Percentiles rank a stretch among this genome's conserved stretches.
Evolutionary conservation across 176 grass and related monocot genomes (phyloP).

Genomic region (Phoenix roebelenii): DNA sequence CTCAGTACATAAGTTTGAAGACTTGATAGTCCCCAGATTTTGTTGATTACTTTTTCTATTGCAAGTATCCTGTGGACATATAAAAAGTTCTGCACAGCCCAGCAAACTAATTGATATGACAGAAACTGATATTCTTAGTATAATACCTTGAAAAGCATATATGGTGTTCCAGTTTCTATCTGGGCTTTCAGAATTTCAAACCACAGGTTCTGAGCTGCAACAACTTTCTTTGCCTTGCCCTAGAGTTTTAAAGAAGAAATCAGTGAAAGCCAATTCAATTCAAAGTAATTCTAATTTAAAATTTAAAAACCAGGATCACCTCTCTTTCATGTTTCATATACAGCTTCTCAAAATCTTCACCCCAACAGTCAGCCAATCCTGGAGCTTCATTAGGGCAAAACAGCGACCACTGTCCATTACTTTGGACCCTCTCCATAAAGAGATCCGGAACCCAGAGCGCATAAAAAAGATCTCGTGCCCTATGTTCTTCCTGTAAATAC

Average conservation of each 20-base stretch:
- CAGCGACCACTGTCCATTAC: constrained; percentile 79
- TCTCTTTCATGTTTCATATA: constrained; percentile 77
- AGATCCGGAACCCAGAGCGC: constrained; percentile 93
- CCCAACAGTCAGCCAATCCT: constrained; percentile 91
- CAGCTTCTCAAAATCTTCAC: constrained; percentile 74
- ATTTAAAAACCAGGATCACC: constrained; percentile 28
- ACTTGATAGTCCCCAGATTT: constrained; percentile 97
- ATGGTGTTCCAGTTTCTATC: constrained; percentile 96
- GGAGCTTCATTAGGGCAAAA: constrained; percentile 99
- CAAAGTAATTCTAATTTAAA: constrained; percentile 3
- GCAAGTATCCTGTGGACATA: constrained; percentile 64
- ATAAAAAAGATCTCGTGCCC: constrained; percentile 98
- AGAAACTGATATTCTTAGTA: not conserved
- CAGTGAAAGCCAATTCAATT: constrained; percentile 1
- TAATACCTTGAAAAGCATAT: constrained; percentile 97
- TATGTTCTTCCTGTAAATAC: constrained; percentile 83
- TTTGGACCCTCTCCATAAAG: constrained; percentile 95
- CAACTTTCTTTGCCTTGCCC: constrained; percentile 91
- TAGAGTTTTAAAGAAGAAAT: constrained; percentile 23
- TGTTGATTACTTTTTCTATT: constrained; percentile 99
- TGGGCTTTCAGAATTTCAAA: constrained; percentile 98
- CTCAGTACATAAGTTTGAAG: constrained; percentile 94
- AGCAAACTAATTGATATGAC: not conserved
- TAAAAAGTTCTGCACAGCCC: constrained; percentile 6
- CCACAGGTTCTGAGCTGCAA: constrained; percentile 85